phyloP scores from a whole-genome alignment of 352 stramenopile species.

The Phytophthora constricta region DNA sequence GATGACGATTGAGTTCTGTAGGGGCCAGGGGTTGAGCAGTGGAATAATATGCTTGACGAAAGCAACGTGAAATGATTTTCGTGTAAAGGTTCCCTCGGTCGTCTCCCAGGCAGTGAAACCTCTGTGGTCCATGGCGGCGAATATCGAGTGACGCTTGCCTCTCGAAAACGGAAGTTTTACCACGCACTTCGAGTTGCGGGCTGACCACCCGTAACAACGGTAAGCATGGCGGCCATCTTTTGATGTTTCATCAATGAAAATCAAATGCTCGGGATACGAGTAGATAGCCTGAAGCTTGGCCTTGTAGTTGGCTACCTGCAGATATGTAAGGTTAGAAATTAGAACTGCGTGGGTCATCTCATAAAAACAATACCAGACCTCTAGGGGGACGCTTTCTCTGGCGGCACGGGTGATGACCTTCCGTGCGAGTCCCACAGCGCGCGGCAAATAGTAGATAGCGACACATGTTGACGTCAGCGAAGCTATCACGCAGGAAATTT shows the following conservation, averaged over 20 bases:
- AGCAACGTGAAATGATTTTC: constrained; percentile 1
- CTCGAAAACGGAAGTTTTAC: constrained; percentile 12
- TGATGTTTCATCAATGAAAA: constrained; percentile 11
- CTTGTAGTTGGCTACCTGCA: constrained; percentile 3
- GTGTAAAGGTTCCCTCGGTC: constrained; percentile 5
- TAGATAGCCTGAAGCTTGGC: constrained; percentile 6
- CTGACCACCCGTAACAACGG: constrained; percentile 6
- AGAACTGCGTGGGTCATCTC: neutral
- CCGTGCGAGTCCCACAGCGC: neutral
- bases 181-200: constrained; percentile 7
- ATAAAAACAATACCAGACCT: neutral
- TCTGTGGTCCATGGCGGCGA: constrained; percentile 2
- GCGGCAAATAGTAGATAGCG: neutral
- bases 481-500: neutral
- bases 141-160: constrained; percentile 10
- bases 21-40: neutral
- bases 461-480: neutral
- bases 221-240: constrained; percentile 9
- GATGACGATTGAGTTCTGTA: constrained; percentile 10
- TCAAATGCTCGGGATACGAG: constrained; percentile 1
- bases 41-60: constrained; percentile 5
- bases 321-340: neutral
- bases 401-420: neutral
- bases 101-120: constrained; percentile 6
- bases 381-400: neutral